Evolutionary conservation across 2,329 filamentous ascomycete species (phyloP).

Genomic region (Volutella citrinella): DNA sequence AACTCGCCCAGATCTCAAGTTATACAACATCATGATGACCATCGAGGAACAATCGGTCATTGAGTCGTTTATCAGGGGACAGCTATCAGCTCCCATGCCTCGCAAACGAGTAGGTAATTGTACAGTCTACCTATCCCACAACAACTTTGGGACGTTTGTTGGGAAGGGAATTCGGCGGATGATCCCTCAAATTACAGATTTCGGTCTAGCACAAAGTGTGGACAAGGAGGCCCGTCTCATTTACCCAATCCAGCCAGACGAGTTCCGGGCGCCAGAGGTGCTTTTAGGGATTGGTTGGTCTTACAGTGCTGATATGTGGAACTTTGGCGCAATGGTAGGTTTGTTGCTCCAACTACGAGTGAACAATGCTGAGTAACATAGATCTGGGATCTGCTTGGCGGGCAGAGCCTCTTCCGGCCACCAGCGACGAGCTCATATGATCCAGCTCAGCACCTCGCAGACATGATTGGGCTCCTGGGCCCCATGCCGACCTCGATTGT

Average conservation of each 20-base stretch:
- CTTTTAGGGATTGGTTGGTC: constrained; percentile 14
- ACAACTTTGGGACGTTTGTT: constrained; percentile 14
- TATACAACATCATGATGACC: constrained; percentile 21
- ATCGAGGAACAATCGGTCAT: constrained; percentile 19
- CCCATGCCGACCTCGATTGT: constrained; percentile 15
- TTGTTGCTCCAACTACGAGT: no score
- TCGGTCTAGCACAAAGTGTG: constrained; percentile 14
- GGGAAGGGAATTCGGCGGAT: constrained; percentile 4
- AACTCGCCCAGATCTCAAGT: constrained; percentile 17
- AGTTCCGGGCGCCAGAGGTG: constrained; percentile 16
- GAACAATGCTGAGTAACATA: no score
- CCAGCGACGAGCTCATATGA: constrained; percentile 14
- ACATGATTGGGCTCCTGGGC: constrained; percentile 23
- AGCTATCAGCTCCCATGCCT: constrained; percentile 8
- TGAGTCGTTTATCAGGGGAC: constrained; percentile 14
- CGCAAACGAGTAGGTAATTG: constrained; percentile 9
- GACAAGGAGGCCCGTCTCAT: constrained; percentile 7
- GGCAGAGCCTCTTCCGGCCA: constrained; percentile 15
- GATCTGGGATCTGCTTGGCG: constrained; percentile 25
- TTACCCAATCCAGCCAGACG: constrained; percentile 15
- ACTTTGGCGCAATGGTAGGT: constrained; percentile 21
- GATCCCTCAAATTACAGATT: constrained; percentile 16
- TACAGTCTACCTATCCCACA: constrained; percentile 16
- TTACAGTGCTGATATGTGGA: constrained; percentile 17
- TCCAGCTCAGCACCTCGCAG: constrained; percentile 19